Evolutionary conservation across 495 filamentous ascomycete genomes (phyloP), one percentile per base, ranked within the genome.

Genomic region (Apiosordaria backusii): DNA sequence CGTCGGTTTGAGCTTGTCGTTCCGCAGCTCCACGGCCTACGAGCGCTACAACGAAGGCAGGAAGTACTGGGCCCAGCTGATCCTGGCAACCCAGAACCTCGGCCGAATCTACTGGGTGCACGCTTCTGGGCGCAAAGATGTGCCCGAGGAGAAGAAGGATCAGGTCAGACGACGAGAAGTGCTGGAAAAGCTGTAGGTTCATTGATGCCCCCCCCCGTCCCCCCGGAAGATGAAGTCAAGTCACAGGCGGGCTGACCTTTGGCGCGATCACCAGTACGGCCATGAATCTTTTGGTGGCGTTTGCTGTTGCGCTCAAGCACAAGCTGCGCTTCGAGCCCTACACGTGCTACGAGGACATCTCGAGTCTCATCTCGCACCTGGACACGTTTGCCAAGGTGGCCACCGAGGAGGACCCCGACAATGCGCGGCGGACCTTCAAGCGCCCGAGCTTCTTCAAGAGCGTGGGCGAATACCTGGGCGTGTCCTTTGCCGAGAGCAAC

Each of bases 241-340:
- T 45, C 35, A 15, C 5, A 45, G 3, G 35, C 10, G 35, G 9
- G 35, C 35, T 45, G 35, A 45, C 35, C 35, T 45, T 45, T 21
- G 53, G 53, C 4, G 18, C 62, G 58, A 65, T 29, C 22, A 7
- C 57, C 67, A 87, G 86, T 53, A 87, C 91, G 1, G 90, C 88
- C 2, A 85, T 95, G 74, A 95, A 96, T 75, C 85, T 96, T 50
- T 83, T 95, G 65, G 83, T 92, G 19, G 91, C 90, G 2, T 97
- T 90, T 72, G 83, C 89, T 29, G 82, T 91, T 7, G 76, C 92
- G 0, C 81, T 94, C 60, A 96, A 94, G 74, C 92, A 94, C 79
- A 89, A 87, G 72, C 85, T 97, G n/a, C 90, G 92, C 24, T 93
- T 93, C 72, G 92, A 97, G 71, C 90, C 92, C 0, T 92, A 90